These are phyloP conservation scores for Berkeleyomyces rouxiae DNA, from an alignment of 2,329 filamentous ascomycete genomes.

Conservation along the genomic window DNA sequence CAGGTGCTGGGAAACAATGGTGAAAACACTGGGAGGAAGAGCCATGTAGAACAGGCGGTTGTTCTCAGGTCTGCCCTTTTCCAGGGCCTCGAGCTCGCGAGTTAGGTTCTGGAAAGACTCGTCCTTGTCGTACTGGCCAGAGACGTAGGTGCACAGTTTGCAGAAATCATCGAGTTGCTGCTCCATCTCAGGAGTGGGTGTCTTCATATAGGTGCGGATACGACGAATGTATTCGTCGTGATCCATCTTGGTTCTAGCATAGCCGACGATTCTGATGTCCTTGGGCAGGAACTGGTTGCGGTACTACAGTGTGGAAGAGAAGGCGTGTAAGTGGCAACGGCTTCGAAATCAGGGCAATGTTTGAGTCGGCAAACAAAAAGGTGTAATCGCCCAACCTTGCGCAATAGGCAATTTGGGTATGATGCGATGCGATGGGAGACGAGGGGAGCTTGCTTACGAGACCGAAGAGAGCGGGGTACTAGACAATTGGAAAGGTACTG, in stretches of 20 bases:
- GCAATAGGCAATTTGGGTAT: not conserved
- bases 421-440: not conserved
- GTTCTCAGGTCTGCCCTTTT: slow-evolving; percentile 65
- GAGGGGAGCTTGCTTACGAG: slow-evolving; percentile 48
- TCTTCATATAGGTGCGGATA: slow-evolving; percentile 97
- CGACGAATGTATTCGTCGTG: slow-evolving; percentile 86
- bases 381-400: not conserved
- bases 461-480: slow-evolving; percentile 96
- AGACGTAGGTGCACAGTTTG: slow-evolving; percentile 75
- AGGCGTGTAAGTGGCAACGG: not conserved
- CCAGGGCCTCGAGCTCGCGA: slow-evolving; percentile 70
- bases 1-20: slow-evolving; percentile 87
- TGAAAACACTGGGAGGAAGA: slow-evolving; percentile 92
- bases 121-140: slow-evolving; percentile 96
- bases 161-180: slow-evolving; percentile 87
- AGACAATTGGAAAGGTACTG: not conserved
- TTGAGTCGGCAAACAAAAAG: slow-evolving; percentile 1
- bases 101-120: slow-evolving; percentile 79
- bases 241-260: slow-evolving; percentile 99
- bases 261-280: slow-evolving; percentile 92
- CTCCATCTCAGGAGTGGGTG: slow-evolving; percentile 91
- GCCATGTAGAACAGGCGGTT: slow-evolving; percentile 99
- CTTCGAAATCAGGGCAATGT: slow-evolving; percentile 8
- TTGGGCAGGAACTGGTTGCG: slow-evolving; percentile 98
- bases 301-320: slow-evolving; percentile 40